Evolutionary conservation across 306 rosid genomes (phyloP), one percentile per base, ranked within the genome.

Genomic region (Quercus engelmannii): DNA sequence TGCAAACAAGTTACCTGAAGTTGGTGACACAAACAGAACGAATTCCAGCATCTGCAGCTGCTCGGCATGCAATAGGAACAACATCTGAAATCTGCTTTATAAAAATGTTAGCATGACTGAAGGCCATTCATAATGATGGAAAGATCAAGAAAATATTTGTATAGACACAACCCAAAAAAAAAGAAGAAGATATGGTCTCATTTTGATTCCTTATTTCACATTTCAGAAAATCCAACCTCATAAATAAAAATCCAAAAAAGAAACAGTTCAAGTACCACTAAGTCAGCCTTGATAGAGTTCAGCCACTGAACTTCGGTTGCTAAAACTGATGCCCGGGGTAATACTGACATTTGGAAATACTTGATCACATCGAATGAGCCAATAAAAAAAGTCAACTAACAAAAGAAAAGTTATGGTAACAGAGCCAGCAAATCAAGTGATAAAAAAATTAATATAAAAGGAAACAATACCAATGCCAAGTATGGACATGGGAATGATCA

Each of bases 41-140:
- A 84, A 96, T 96, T 76, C 98, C 98, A 73, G 99, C 98, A 87
- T 96, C 94, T 20, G 98, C 98, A 23, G 98, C 99, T 3, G 99
- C 99, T 35, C 92, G 96, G 67, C 98, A 95, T 13, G 96, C 98
- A 69, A 95, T 96, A 8, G 99, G 99, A 76, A 93, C 99, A 82
- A 95, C 98, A 87, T 95, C 99, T 0, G 98, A 93, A 51, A 93
- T 94, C 99, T 95, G 83, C 46, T 75, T 74, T 63, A 80, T 76
- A 67, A 35, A 78, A 56, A 76, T 59, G 49, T 28, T 58, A 85
- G 20, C 17, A 46, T 46, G 54, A 46, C 54, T 46, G 54, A 46
- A 46, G 54, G 15, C 54, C 54, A 11, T 46, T 46, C 54, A 46
- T 46, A 46, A 9, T 12, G 54, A 46, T 46, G 15, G 54, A 46